These are phyloP conservation scores for Capsella rubella DNA, from an alignment of 441 rosid species.

Conservation along the genomic window DNA sequence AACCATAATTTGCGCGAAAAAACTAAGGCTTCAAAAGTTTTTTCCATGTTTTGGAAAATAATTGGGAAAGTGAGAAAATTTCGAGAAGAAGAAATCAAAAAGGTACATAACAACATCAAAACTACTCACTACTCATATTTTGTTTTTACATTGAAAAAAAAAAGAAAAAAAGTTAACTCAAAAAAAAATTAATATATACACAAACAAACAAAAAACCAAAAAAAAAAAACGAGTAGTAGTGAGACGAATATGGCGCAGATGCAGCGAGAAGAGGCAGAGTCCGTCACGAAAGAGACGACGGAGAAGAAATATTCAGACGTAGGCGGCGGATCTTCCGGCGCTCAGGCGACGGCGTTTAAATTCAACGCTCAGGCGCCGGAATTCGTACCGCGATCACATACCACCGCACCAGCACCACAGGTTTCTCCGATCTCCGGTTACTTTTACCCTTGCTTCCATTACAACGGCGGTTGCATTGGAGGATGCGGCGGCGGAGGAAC, in stretches of 20 bases:
- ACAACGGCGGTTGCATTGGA: constrained; percentile 60
- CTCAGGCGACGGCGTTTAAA: constrained; percentile 56
- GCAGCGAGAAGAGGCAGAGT: constrained; percentile 51
- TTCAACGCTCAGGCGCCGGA: constrained; percentile 94
- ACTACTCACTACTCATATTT: constrained; percentile 20
- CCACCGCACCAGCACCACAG: constrained; percentile 44
- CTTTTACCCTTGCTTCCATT: constrained; percentile 68
- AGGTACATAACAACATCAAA: constrained; percentile 34
- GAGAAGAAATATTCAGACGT: constrained; percentile 39
- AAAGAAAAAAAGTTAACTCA: neutral
- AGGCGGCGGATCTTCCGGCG: constrained; percentile 33
- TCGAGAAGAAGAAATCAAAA: constrained; percentile 41
- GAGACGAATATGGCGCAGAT: constrained; percentile 62
- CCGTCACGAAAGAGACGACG: constrained; percentile 41
- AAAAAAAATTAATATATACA: neutral
- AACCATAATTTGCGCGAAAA: constrained; percentile 62
- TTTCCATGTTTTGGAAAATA: constrained; percentile 59
- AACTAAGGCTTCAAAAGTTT: constrained; percentile 60
- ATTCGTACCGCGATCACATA: constrained; percentile 74
- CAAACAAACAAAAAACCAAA: neutral
- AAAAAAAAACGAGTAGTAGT: constrained; percentile 20
- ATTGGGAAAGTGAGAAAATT: constrained; percentile 47
- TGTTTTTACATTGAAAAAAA: constrained; percentile 24
- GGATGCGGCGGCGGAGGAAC: constrained; percentile 33
- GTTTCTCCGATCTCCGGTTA: constrained; percentile 67